These are phyloP conservation scores for Calonectria hawksworthii DNA, from an alignment of 2,329 filamentous ascomycete species.

Conservation along the genomic window DNA sequence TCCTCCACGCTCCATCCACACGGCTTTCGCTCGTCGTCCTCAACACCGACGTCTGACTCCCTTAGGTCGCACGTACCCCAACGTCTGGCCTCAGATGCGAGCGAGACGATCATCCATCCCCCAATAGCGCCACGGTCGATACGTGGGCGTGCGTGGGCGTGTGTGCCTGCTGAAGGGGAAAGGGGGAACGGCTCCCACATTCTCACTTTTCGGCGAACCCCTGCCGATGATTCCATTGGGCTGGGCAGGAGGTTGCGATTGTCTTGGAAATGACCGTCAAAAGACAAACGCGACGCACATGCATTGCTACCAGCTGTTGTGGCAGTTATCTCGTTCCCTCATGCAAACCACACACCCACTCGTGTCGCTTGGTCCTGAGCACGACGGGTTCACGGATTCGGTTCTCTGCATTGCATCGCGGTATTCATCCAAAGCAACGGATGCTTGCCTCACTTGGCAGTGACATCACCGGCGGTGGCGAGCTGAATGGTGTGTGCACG, in stretches of 20 bases:
- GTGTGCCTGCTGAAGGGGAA: not conserved
- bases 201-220: conserved; percentile 13
- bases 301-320: not conserved
- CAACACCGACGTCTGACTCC: not conserved
- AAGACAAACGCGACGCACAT: conserved; percentile 2
- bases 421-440: conserved; percentile 1
- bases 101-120: conserved; percentile 11
- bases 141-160: not conserved
- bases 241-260: conserved; percentile 1
- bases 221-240: conserved; percentile 20
- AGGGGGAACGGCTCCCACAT: not conserved
- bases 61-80: not conserved
- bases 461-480: conserved; percentile 24
- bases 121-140: not conserved
- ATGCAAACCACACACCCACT: conserved; percentile 11
- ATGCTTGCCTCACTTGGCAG: conserved; percentile 16
- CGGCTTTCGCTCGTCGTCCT: not conserved
- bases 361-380: not conserved
- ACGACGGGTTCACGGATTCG: conserved; percentile 5
- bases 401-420: conserved; percentile 4
- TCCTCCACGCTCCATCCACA: not conserved
- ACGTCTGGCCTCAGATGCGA: conserved; percentile 19
- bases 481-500: conserved; percentile 11
- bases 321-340: conserved; percentile 17
- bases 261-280: conserved; percentile 13